phyloP scores from a whole-genome alignment of 768 basidiomycete genomes.

The Tephrocybe sp. region DNA sequence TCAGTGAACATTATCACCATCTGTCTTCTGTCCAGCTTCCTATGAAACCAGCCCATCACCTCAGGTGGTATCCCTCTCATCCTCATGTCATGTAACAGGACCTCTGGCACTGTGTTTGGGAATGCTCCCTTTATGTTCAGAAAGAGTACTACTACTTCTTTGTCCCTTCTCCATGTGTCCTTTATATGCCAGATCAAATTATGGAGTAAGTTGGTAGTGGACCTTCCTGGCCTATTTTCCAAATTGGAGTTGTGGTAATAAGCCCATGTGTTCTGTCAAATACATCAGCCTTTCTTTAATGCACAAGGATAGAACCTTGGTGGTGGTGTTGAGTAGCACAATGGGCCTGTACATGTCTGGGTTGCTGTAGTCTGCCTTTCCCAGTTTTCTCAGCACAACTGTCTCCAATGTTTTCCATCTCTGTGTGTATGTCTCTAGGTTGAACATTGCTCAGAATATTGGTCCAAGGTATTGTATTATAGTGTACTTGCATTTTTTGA shows the following conservation, averaged over 20 bases:
- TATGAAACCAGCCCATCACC: constrained; percentile 14
- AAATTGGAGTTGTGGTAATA: constrained; percentile 27
- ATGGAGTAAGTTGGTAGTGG: not conserved
- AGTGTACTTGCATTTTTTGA: constrained; percentile 23
- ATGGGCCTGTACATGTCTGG: constrained; percentile 34
- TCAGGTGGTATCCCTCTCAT: constrained; percentile 20
- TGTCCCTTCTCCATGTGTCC: constrained; percentile 3
- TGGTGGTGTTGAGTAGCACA: constrained; percentile 24
- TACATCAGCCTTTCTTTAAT: constrained; percentile 19
- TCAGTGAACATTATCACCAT: not conserved
- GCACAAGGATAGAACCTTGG: constrained; percentile 19
- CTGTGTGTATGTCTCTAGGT: constrained; percentile 23
- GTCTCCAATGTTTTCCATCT: constrained; percentile 26
- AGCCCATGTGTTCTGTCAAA: constrained; percentile 6
- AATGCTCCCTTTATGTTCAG: constrained; percentile 30
- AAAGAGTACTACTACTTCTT: not conserved
- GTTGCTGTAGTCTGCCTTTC: constrained; percentile 29
- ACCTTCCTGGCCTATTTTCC: constrained; percentile 6
- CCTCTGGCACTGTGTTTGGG: constrained; percentile 26
- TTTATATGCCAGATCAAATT: not conserved
- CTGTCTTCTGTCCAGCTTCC: not conserved
- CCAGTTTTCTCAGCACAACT: constrained; percentile 34
- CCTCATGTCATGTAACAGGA: constrained; percentile 27
- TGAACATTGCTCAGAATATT: constrained; percentile 28
- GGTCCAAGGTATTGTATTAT: constrained; percentile 22